Evolutionary conservation across 73 alveolate genomes (phyloP), one percentile per base, ranked within the genome.

Genomic region (Tetrahymena elliotti): DNA sequence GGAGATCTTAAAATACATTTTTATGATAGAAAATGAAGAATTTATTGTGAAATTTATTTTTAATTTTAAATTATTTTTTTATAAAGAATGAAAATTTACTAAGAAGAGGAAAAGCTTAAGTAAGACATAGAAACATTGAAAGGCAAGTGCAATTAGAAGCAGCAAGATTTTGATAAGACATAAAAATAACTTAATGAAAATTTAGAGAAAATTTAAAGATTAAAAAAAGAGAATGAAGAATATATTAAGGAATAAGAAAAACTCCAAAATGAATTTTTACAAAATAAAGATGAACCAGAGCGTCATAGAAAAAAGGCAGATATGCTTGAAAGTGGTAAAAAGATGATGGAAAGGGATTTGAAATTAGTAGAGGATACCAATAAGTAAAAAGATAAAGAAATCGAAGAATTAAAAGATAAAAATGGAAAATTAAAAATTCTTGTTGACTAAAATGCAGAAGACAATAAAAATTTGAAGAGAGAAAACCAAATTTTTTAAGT

Each of bases 201-300:
- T 35, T 27, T 83, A 94, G 96, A 94, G 37, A 88, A 41, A 39
- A 94, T 94, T 34, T 93, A 39, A 12, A 36, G 92, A 92, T 52
- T 47, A 31, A 94, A 94, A 53, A 94, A 83, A 35, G 97, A 96
- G 15, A 94, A 96, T 83, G 97, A 96, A 52, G 96, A 96, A 47
- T 38, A 94, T 84, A 93, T 96, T 15, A 97, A 97, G 9, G 95
- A 95, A 24, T 97, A 95, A 7, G 98, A 97, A 94, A 93, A 94
- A 35, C 83, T 97, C 93, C 54, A 97, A 93, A 68, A 95, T 84
- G 97, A 97, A 54, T 96, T 92, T 93, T 38, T 96, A 40, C 94
- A 97, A 94, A 98, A 94, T 83, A 96, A 97, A 41, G 98, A 97
- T 52, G 98, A 97, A 41, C 99, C 99, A 2, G 93, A 84, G 35